Evolutionary conservation across 139 green algal genomes (phyloP).

Genomic region (Haematococcus sp.): DNA sequence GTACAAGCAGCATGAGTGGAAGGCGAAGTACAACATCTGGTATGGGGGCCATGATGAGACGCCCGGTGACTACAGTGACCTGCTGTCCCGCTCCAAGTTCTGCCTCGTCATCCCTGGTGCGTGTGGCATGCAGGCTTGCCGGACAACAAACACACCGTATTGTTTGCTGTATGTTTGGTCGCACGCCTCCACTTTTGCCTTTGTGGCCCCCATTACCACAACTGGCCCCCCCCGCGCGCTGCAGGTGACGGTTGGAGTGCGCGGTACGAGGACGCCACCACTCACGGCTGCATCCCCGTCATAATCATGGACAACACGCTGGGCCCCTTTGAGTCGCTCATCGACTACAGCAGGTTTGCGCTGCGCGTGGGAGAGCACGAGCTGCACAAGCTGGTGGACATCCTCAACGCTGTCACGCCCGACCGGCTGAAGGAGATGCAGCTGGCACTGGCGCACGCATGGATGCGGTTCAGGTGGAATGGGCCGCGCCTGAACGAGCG

Average conservation of each 20-base stretch:
- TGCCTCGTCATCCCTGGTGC: slow-evolving; percentile 52
- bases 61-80: slow-evolving; percentile 25
- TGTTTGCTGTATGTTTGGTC: neutral
- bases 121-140: neutral
- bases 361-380: slow-evolving; percentile 18
- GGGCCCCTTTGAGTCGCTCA: slow-evolving; percentile 13
- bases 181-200: too few species aligned
- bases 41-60: slow-evolving; percentile 25
- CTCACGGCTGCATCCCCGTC: slow-evolving; percentile 78
- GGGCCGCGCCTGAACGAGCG: neutral
- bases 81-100: slow-evolving; percentile 39
- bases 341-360: slow-evolving; percentile 13
- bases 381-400: slow-evolving; percentile 16
- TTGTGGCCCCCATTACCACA: too few species aligned
- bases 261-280: slow-evolving; percentile 58
- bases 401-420: slow-evolving; percentile 21
- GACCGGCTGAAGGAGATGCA: slow-evolving; percentile 40
- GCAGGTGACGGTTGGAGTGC: slow-evolving; percentile 60
- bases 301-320: slow-evolving; percentile 44
- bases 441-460: slow-evolving; percentile 14
- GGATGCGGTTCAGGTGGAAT: slow-evolving; percentile 41
- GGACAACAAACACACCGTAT: too few species aligned
- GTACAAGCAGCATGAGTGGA: slow-evolving; percentile 14
- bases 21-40: slow-evolving; percentile 23
- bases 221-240: too few species aligned